Evolutionary conservation across 305 asterid genomes (phyloP).

Genomic region (Solanum aculeatissimum): DNA sequence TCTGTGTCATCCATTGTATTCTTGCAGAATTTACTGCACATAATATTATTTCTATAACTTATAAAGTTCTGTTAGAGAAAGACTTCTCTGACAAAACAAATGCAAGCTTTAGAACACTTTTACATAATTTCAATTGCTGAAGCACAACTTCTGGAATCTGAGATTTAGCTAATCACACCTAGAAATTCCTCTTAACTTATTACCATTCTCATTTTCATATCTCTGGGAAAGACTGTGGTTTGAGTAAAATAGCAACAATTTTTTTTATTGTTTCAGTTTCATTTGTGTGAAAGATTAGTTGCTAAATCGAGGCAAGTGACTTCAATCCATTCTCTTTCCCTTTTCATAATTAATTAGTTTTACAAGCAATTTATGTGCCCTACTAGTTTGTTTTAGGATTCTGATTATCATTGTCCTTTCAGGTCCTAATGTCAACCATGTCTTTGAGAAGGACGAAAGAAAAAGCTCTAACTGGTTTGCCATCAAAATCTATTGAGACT

Average conservation of each 20-base stretch:
- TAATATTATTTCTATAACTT: neutral
- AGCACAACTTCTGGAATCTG: neutral
- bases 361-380: neutral
- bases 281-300: neutral
- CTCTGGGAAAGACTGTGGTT: neutral
- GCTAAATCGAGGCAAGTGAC: neutral
- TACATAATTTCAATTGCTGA: neutral
- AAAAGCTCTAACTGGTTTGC: constrained; percentile 52
- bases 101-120: neutral
- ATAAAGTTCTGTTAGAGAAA: neutral
- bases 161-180: neutral
- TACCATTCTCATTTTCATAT: neutral
- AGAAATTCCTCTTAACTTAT: neutral
- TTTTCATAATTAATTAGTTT: neutral
- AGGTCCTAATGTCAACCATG: constrained; percentile 82
- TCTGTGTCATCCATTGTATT: neutral
- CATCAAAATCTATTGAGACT: constrained; percentile 66
- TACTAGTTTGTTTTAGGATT: neutral
- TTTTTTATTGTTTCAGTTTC: neutral
- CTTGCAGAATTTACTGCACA: neutral
- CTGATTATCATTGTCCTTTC: constrained; percentile 1
- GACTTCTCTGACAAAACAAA: neutral
- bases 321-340: neutral
- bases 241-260: neutral
- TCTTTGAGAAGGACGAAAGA: constrained; percentile 92